Base-by-base conservation (phyloP, 768 basidiomycete species). In the Tricholoma saponaceum region DNA sequence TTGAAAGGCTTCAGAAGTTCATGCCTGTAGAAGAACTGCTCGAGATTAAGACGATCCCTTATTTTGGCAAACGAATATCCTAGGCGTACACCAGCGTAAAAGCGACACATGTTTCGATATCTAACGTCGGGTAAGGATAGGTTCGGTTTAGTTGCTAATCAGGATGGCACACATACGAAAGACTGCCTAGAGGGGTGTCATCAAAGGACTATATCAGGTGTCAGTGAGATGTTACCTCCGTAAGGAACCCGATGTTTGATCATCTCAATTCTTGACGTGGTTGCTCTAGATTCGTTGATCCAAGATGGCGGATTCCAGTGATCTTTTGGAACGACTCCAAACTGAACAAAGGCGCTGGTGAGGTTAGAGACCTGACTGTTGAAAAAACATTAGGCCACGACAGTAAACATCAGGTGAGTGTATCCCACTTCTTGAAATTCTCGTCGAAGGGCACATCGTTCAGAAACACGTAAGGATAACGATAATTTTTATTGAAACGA, bases 1-100 rank as follows among this genome's bases (percentile, higher is more conserved):
- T 85, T 81, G 70, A 85, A 91, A 33, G 81, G 73, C 61, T 83
- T 83, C 54, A 96, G 75, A 7, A 95, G 75, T 61, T 90, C 85
- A 57, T 96, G 93, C 56, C 82, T 79, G 74, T 83, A 96, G 76
- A 97, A 97, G 79, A 89, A 92, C 87, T 92, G n/a, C n/a, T n/a
- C n/a, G n/a, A n/a, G n/a, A n/a, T n/a, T n/a, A n/a, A n/a, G n/a
- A n/a, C n/a, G n/a, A n/a, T n/a, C n/a, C n/a, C n/a, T n/a, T n/a
- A n/a, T n/a, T n/a, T n/a, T 76, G 33, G 92, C 39, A 13, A 18
- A 23, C 25, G 4, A 26, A 16, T 33, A 44, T 9, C 5, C 10
- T 35, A n/a, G 18, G 70, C 79, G 33, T 62, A 85, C 84, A 8
- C 85, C 86, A 22, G 84, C 84, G 67, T 88, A 85, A 68, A 82